A percentile compares a stretch with the other conserved stretches of the same genome.
phyloP scores from a whole-genome alignment of 208 protist species.

The Lotmaria passim region DNA sequence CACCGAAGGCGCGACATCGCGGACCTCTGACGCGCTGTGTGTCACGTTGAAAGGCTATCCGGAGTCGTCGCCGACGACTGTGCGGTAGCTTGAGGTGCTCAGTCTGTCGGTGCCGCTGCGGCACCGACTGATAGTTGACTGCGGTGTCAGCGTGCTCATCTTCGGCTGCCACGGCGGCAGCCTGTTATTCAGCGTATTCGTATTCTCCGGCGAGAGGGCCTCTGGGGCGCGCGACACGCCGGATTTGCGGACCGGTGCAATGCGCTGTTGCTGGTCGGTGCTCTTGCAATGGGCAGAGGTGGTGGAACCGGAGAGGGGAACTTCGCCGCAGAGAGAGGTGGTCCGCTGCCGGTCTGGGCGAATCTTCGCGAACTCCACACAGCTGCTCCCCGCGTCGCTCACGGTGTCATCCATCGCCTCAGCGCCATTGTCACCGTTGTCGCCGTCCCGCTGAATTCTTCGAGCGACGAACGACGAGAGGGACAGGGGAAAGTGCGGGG shows the following conservation, averaged over 20 bases:
- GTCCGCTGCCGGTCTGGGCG: conserved; percentile 6
- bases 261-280: not conserved
- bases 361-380: conserved; percentile 6
- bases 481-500: not conserved
- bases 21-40: not conserved
- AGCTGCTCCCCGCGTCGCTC: conserved; percentile 9
- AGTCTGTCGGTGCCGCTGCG: not conserved
- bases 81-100: conserved; percentile 15
- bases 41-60: not conserved
- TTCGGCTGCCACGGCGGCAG: conserved; percentile 7
- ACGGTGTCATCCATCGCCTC: not conserved
- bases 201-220: conserved; percentile 6
- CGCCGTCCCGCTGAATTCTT: not conserved
- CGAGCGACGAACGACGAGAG: not conserved
- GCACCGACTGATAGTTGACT: conserved; percentile 21
- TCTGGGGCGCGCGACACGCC: not conserved
- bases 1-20: too few relatives aligned
- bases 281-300: not conserved
- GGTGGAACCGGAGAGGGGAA: not conserved
- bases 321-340: conserved; percentile 1
- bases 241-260: not conserved
- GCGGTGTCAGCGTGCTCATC: conserved; percentile 15
- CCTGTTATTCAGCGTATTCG: not conserved
- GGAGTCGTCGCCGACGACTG: conserved; percentile 10
- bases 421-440: not conserved